Evolutionary conservation across 148 eudicot genomes (phyloP), one percentile per base, ranked within the genome.

Genomic region (Camellia granthamiana): DNA sequence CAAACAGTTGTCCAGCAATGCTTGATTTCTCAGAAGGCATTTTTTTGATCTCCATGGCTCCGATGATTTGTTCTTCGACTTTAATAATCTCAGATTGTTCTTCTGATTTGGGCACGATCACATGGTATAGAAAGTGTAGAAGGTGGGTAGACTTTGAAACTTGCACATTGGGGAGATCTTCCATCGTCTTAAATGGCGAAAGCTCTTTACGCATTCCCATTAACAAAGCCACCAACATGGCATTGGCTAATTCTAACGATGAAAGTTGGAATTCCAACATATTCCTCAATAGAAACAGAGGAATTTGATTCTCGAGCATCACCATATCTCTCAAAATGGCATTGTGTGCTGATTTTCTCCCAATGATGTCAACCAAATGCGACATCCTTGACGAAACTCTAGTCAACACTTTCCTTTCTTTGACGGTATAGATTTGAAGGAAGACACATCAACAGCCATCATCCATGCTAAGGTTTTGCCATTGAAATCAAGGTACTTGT

Each of bases 371-470:
- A 19, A 85, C 77, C 79, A 87, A 79, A 72, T 81, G 81, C 7
- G 85, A 77, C 84, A 89, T 77, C 65, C 85, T 81, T 46, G 89
- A 74, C 0, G 86, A 64, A 58, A 71, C 59, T 66, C 84, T 74
- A 72, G 86, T 71, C 21, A 71, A 59, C n/a, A 23, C 41, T 3
- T 52, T 67, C 14, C 70, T 56, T 5, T 51, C 65, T 9, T 15
- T 64, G 16, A 62, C 11, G 2, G 77, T 18, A 42, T 77, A 68
- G 14, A 65, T 71, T 62, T 78, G 82, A 11, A 88, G 69, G 47
- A 88, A 88, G 85, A 59, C 30, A 78, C 81, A 74, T 88, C 90
- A 63, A 88, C 62, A 9, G 81, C 84, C 87, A 88, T 85, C 80
- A 84, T 74, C 85, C 87, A 85, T 8, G 88, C 83, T 7, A 88